Base-by-base conservation (phyloP, 768 basidiomycete species). In the Boletus pseudopeckii region DNA sequence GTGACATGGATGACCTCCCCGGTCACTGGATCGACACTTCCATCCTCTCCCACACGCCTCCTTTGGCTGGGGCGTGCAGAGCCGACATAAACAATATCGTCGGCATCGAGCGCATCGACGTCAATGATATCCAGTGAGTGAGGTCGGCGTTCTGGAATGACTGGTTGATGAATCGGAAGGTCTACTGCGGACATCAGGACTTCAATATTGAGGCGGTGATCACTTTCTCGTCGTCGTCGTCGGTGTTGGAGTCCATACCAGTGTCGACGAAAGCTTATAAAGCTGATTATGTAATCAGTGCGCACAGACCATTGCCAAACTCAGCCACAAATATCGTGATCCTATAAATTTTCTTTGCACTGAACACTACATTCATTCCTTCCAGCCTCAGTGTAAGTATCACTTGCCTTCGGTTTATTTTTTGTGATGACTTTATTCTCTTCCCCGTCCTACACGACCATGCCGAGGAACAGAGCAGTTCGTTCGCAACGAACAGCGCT, bases 401-500 rank as follows among this genome's bases (percentile, higher is more conserved):
- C 26, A 0, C 13, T 13, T 36, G 1, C 18, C 28, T 44, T 40
- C 10, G 5, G 32, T 32, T 49, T 26, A 7, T 22, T 57, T 39
- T 57, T 48, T 52, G 17, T 55, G 85, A 88, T 88, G 86, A 85
- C 81, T 77, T 78, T 77, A 80, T 89, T 89, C 88, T 89, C 86
- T 90, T 89, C 87, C 87, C 87, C 87, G 86, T 85, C 87, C 73
- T 89, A 89, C 67, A 85, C 87, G 88, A 89, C 88, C 81, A 84
- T 90, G 88, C 77, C 83, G 87, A 88, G 86, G 69, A 76, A 81
- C 71, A 88, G 86, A 86, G 85, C 63, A 66, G 83, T 85, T 77
- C 79, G 83, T 87, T 86, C 83, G 83, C 84, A 84, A 84, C 84
- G 76, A 76, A 84, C 80, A 74, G 82, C 79, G 77, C 73, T 75